Base-by-base conservation (phyloP, 1,139 yeast genomes). In the Yamadazyma sp. region DNA sequence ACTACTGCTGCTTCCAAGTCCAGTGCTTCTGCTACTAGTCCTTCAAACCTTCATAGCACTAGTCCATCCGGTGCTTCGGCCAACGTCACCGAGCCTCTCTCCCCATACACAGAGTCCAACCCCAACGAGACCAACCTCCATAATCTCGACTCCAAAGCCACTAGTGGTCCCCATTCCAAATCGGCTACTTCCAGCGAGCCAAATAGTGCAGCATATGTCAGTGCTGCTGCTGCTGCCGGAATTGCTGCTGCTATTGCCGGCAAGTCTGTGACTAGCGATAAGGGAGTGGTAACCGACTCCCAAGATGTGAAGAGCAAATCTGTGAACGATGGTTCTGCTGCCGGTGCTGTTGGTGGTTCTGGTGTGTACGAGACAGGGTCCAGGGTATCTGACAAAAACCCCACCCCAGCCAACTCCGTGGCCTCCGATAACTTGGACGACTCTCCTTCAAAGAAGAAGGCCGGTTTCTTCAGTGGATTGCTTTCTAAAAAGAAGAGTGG, bases 341-440 rank as follows among this genome's bases (percentile, higher is more conserved):
- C 41, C 16, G 44, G 37, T 18, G 18, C 38, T 13, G 29, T 5
- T 5, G 12, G 14, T 5, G 15, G 9, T n/a, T n/a, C 15, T 12
- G 15, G 28, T 14, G 21, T 14, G 16, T 9, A 26, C 15, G 25
- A 29, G 14, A 30, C 39, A 12, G 36, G 15, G 13, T 39, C 45
- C 8, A 25, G 32, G 14, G 31, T 29, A 9, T 38, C 45, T 22
- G 37, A 29, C 4, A 26, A 24, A 16, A 42, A 42, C 35, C 45
- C 48, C 11, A 46, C 48, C 6, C 50, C 50, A 14, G 43, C 43
- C n/a, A 44, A 46, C 29, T 36, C 46, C 9, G 15, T 13, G 12
- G 22, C 15, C 12, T 4, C 18, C 14, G 20, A 27, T 6, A 15
- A 27, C 20, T 27, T 15, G 20, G 18, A 15, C 29, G 20, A 20